phyloP scores from a whole-genome alignment of 345 rosid genomes.

The Eucalyptus regnans region DNA sequence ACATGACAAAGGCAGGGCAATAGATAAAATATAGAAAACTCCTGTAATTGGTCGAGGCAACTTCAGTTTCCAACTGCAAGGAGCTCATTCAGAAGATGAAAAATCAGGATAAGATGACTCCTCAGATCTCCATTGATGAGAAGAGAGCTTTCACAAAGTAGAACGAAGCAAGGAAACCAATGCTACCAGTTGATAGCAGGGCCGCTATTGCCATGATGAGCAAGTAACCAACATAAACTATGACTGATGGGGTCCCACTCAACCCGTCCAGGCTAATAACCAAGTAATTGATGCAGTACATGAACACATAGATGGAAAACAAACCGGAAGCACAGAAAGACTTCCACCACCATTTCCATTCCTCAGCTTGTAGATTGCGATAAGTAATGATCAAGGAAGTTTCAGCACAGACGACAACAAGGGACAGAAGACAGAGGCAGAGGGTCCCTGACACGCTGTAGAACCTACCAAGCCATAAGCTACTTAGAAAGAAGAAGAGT shows the following conservation, averaged over 20 bases:
- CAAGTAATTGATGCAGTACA: not conserved
- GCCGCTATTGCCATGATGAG: not conserved
- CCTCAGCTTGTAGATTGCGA: not conserved
- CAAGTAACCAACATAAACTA: not conserved
- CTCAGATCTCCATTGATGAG: not conserved
- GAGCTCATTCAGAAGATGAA: not conserved
- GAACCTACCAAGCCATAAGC: not conserved
- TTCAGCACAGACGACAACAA: not conserved
- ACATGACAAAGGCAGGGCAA: not conserved
- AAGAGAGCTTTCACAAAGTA: conserved; percentile 2
- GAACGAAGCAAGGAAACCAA: conserved; percentile 2
- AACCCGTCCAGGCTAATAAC: not conserved
- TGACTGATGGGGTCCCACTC: not conserved
- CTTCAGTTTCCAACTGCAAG: not conserved
- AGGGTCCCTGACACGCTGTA: not conserved
- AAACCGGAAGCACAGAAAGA: conserved; percentile 3
- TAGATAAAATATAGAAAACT: not conserved
- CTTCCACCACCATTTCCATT: conserved; percentile 11
- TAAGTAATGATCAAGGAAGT: not conserved
- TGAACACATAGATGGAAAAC: not conserved
- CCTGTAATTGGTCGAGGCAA: not conserved
- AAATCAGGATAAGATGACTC: not conserved
- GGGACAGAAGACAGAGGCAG: not conserved
- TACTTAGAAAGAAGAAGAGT: not conserved
- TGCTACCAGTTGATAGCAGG: not conserved